Percentiles rank a stretch among this genome's conserved stretches.
phyloP scores from a whole-genome alignment of 208 protist species.

The Leishmania turanica region DNA sequence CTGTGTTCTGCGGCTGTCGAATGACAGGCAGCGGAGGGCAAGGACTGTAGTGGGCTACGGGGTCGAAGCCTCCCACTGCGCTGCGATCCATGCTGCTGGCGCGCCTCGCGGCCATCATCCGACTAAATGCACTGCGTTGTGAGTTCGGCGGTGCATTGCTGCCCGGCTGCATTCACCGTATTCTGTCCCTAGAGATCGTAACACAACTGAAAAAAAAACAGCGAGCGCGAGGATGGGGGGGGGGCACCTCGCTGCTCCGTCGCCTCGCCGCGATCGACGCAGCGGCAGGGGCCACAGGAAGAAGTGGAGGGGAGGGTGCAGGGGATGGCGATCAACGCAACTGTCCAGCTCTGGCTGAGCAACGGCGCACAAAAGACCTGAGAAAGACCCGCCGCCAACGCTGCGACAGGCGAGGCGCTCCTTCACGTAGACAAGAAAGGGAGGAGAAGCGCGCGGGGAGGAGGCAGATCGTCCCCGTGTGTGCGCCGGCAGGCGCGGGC shows the following conservation, averaged over 20 bases:
- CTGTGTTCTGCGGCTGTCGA: neutral
- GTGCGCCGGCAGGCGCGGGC: neutral
- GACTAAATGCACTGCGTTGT: constrained; percentile 19
- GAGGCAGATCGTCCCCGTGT: neutral
- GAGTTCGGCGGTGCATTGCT: neutral
- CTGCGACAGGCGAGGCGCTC: neutral
- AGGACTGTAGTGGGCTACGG: neutral
- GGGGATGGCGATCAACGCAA: neutral
- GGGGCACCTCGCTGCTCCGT: neutral
- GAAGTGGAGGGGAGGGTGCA: neutral
- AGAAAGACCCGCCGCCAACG: neutral
- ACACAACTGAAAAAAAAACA: neutral
- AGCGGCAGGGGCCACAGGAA: neutral
- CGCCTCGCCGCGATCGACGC: neutral
- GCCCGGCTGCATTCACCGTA: neutral
- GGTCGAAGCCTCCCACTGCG: neutral
- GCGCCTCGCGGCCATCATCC: constrained; percentile 13
- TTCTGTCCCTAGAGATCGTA: too few relatives aligned
- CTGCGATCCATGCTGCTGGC: neutral
- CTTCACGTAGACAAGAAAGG: neutral
- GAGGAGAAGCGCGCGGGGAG: neutral
- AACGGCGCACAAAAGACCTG: neutral
- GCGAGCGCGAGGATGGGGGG: too few relatives aligned
- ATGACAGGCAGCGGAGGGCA: constrained; percentile 6
- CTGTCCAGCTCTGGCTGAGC: neutral